phyloP scores from a whole-genome alignment of 768 basidiomycete species.

The Lentinula boryana region DNA sequence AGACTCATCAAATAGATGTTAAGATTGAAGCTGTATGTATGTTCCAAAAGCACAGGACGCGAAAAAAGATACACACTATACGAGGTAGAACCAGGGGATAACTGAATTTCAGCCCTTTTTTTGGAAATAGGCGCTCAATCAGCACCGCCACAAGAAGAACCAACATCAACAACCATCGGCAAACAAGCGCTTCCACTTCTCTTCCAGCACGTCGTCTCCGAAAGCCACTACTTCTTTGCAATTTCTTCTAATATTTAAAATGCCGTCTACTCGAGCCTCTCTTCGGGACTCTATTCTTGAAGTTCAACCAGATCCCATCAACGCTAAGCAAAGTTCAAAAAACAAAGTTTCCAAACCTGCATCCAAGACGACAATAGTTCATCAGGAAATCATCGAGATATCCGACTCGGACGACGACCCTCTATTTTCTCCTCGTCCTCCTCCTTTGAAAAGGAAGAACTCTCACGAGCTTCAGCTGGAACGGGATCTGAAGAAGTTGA shows the following conservation, averaged over 20 bases:
- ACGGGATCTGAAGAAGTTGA: constrained; percentile 34
- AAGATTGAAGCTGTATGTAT: no score
- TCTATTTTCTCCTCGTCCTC: background rate
- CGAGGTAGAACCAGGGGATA: no score
- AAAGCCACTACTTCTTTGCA: background rate
- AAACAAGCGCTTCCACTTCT: background rate
- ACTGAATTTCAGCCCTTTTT: background rate
- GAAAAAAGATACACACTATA: no score
- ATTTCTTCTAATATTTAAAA: constrained; percentile 6
- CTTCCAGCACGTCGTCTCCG: background rate
- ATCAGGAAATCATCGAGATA: constrained; percentile 2
- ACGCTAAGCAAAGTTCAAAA: background rate
- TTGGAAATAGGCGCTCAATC: background rate
- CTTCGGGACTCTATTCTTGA: constrained; percentile 8
- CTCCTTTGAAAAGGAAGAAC: background rate
- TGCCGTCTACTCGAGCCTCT: constrained; percentile 25
- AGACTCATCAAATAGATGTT: no score
- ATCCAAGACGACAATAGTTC: background rate
- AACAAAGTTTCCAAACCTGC: background rate
- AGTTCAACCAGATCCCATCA: background rate
- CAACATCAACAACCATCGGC: background rate
- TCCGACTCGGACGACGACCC: constrained; percentile 28
- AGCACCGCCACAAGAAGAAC: background rate
- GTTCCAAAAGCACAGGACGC: no score
- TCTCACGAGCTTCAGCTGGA: constrained; percentile 17